Percentiles rank a stretch among this genome's conserved stretches.
Conservation (phyloP, 2,329 filamentous ascomycete genomes). For the Stromatinia cepivora region DNA sequence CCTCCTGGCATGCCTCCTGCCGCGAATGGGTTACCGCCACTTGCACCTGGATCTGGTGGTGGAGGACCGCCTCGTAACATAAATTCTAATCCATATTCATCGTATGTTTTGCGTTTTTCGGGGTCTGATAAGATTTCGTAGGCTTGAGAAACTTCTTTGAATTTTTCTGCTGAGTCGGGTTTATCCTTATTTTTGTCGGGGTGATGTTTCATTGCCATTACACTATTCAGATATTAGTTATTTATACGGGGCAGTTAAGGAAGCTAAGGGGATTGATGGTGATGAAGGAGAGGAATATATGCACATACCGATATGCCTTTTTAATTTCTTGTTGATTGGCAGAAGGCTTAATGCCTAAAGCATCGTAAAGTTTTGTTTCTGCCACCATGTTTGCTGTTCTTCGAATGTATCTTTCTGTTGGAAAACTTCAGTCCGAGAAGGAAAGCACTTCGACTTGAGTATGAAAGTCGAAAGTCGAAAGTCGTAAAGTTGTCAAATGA, state of each 20-base stretch:
- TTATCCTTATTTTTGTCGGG: slow-evolving; percentile 98
- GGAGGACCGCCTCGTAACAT: slow-evolving; percentile 78
- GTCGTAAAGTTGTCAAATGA: not conserved
- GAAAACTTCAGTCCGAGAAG: not conserved
- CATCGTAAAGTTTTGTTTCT: slow-evolving; percentile 94
- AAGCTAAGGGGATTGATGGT: slow-evolving; percentile 2
- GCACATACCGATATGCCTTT: slow-evolving; percentile 80
- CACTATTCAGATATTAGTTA: slow-evolving; percentile 51
- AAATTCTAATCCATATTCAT: slow-evolving; percentile 92
- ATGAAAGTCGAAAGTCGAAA: no score
- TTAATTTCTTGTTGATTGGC: slow-evolving; percentile 94
- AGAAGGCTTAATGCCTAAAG: slow-evolving; percentile 73
- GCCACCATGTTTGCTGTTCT: slow-evolving; percentile 69
- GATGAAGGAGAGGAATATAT: not conserved
- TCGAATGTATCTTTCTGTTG: not conserved
- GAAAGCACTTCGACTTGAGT: not conserved
- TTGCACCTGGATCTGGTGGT: slow-evolving; percentile 58
- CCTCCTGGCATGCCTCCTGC: slow-evolving; percentile 58
- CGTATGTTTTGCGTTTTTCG: slow-evolving; percentile 94
- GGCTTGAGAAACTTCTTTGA: slow-evolving; percentile 96
- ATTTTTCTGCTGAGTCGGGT: slow-evolving; percentile 81
- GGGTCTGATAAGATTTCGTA: slow-evolving; percentile 98
- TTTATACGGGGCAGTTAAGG: not conserved
- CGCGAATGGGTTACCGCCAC: slow-evolving; percentile 60
- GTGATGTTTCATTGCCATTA: slow-evolving; percentile 87